These are phyloP conservation scores for Grigorovia jiainica DNA, from an alignment of 805 yeast species.

Conservation along the genomic window DNA sequence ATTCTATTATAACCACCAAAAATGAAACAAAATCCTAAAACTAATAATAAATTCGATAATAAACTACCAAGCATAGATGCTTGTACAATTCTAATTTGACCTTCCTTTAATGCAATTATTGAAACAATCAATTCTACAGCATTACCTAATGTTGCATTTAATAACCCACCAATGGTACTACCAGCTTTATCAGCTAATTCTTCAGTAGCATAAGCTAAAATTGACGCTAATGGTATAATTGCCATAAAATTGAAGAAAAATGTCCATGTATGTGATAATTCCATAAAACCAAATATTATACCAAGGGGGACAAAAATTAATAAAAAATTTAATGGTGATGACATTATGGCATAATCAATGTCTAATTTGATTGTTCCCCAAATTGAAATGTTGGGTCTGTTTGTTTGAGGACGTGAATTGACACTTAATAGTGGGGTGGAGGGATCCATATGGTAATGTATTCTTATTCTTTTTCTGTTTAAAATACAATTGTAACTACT, in stretches of 20 bases:
- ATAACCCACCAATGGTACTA: slow-evolving; percentile 83
- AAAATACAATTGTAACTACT: no score
- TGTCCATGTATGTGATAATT: slow-evolving; percentile 43
- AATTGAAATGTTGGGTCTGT: slow-evolving; percentile 3
- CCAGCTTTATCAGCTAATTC: slow-evolving; percentile 83
- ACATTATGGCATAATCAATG: slow-evolving; percentile 29
- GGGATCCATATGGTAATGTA: slow-evolving; percentile 11
- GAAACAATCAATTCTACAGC: slow-evolving; percentile 96
- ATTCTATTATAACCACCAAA: slow-evolving; percentile 84
- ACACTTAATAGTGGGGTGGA: slow-evolving; percentile 14
- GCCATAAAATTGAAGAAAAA: slow-evolving; percentile 79
- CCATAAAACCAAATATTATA: slow-evolving; percentile 53
- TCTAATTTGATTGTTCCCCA: slow-evolving; percentile 18
- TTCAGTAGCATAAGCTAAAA: slow-evolving; percentile 88
- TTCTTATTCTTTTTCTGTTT: no score
- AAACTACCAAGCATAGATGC: slow-evolving; percentile 96
- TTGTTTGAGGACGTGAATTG: slow-evolving; percentile 6
- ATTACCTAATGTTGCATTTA: slow-evolving; percentile 96
- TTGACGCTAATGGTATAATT: slow-evolving; percentile 84
- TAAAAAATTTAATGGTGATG: slow-evolving; percentile 68
- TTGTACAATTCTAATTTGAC: slow-evolving; percentile 89
- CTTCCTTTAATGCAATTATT: slow-evolving; percentile 73
- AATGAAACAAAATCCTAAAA: slow-evolving; percentile 89
- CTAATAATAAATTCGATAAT: slow-evolving; percentile 77
- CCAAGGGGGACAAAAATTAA: slow-evolving; percentile 87